phyloP scores from a whole-genome alignment of 352 stramenopile species.

The Blastocystis sp. region DNA sequence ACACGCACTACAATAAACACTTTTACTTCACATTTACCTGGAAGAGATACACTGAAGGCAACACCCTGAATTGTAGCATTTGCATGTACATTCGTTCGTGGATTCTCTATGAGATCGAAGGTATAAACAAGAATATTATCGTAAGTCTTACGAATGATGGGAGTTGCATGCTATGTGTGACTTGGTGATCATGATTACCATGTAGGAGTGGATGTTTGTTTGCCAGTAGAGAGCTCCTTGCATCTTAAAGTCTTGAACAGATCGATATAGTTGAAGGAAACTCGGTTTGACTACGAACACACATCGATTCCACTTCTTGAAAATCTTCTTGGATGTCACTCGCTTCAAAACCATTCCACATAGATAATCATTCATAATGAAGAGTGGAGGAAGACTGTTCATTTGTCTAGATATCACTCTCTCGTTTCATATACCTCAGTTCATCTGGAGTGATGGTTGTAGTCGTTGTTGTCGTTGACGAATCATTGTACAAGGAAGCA shows the following conservation, averaged over 20 bases:
- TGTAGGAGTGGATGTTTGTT: slow-evolving; percentile 60
- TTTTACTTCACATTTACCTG: not conserved
- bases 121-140: slow-evolving; percentile 62
- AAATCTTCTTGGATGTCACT: slow-evolving; percentile 57
- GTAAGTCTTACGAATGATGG: slow-evolving; percentile 57
- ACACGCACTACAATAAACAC: not conserved
- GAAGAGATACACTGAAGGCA: slow-evolving; percentile 46
- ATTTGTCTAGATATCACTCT: not conserved
- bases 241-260: not conserved
- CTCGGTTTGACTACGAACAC: slow-evolving; percentile 61
- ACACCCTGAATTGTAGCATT: slow-evolving; percentile 54
- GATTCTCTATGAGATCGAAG: slow-evolving; percentile 60
- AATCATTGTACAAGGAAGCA: slow-evolving; percentile 42
- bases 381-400: slow-evolving; percentile 42
- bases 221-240: slow-evolving; percentile 60
- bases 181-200: not conserved
- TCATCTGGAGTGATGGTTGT: slow-evolving; percentile 8
- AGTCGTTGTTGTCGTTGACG: not conserved
- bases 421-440: not conserved
- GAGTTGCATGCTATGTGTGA: slow-evolving; percentile 24
- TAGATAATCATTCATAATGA: slow-evolving; percentile 41
- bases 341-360: slow-evolving; percentile 57
- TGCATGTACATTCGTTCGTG: slow-evolving; percentile 33
- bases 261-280: slow-evolving; percentile 59
- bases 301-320: slow-evolving; percentile 63